Evolutionary conservation across 179 eudicot genomes (phyloP).

Genomic region (Beta lomatogona): DNA sequence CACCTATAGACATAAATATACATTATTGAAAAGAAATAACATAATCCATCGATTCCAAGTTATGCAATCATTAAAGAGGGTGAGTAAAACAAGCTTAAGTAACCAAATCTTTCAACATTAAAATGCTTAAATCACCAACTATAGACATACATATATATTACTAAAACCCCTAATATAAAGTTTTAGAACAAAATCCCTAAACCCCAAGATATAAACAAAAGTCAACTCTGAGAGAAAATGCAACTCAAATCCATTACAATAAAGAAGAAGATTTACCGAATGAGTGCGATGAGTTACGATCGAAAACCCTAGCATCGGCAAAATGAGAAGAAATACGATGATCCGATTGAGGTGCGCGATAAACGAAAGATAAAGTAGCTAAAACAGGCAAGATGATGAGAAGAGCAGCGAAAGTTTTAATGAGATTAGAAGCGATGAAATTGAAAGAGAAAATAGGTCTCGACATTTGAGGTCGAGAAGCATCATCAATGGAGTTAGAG

Average conservation of each 20-base stretch:
- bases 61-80: too few relatives aligned
- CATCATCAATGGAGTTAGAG: constrained; percentile 27
- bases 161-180: neutral
- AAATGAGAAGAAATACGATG: constrained; percentile 46
- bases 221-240: neutral
- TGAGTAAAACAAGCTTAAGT: too few relatives aligned
- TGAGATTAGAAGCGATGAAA: constrained; percentile 45
- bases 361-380: constrained; percentile 48
- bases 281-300: constrained; percentile 32
- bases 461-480: constrained; percentile 27
- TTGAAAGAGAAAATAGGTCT: constrained; percentile 34
- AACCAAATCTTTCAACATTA: too few relatives aligned
- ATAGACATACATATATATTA: neutral
- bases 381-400: constrained; percentile 60
- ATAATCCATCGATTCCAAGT: too few relatives aligned
- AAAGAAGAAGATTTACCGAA: constrained; percentile 36
- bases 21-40: too few relatives aligned
- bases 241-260: neutral
- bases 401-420: constrained; percentile 47
- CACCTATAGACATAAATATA: too few relatives aligned
- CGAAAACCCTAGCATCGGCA: constrained; percentile 76
- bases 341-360: constrained; percentile 44
- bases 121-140: too few relatives aligned
- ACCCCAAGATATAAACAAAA: neutral
- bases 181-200: neutral